Percentiles rank a stretch among this genome's conserved stretches.
Evolutionary conservation across 805 yeast genomes (phyloP).

Genomic region (Metschnikowia cubensis): DNA sequence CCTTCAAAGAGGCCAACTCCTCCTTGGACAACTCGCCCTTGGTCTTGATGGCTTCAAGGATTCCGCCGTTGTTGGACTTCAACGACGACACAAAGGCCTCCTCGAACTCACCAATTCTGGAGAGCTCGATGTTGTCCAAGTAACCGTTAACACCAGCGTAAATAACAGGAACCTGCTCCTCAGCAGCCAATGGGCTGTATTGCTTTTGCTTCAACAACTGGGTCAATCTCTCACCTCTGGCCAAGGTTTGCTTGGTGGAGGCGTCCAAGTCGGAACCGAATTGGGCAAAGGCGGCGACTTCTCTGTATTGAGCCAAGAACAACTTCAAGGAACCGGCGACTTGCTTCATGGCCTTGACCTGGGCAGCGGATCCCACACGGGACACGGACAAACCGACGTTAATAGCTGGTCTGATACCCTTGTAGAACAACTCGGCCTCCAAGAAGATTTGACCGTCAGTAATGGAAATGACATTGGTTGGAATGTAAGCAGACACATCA

Average conservation of each 20-base stretch:
- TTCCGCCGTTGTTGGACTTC: conserved; percentile 82
- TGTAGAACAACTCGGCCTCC: conserved; percentile 99
- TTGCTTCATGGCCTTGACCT: conserved; percentile 99
- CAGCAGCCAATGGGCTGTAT: conserved; percentile 94
- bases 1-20: conserved; percentile 77
- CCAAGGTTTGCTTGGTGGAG: conserved; percentile 97
- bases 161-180: conserved; percentile 98
- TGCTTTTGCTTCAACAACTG: conserved; percentile 98
- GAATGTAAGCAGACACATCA: conserved; percentile 97
- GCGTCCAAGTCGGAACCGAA: conserved; percentile 99
- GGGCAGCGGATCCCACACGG: conserved; percentile 99
- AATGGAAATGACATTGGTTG: conserved; percentile 96
- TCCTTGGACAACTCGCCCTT: conserved; percentile 91
- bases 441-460: conserved; percentile 98
- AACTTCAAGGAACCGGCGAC: conserved; percentile 99
- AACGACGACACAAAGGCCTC: conserved; percentile 86
- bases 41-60: conserved; percentile 78
- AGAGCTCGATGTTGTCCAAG: conserved; percentile 83
- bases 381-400: conserved; percentile 99
- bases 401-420: conserved; percentile 99
- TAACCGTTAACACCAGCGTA: conserved; percentile 99
- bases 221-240: conserved; percentile 99
- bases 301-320: conserved; percentile 99
- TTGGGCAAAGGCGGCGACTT: conserved; percentile 99
- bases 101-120: conserved; percentile 89